phyloP scores from a whole-genome alignment of 768 basidiomycete genomes.

The Rhizopogon vesiculosus region DNA sequence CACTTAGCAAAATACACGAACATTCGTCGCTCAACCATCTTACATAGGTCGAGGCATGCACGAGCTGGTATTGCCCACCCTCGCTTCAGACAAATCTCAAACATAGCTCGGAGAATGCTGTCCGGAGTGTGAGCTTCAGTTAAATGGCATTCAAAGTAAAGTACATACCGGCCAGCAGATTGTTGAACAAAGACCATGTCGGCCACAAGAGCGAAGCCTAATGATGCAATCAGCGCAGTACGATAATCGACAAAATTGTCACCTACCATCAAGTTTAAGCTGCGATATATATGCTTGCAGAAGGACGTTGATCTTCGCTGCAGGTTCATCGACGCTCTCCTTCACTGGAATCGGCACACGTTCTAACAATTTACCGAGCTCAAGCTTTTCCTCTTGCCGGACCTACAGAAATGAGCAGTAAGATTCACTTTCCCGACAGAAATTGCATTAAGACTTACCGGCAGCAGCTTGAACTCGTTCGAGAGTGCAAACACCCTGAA shows the following conservation, averaged over 20 bases:
- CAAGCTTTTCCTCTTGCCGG: conserved; percentile 81
- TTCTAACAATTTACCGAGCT: conserved; percentile 85
- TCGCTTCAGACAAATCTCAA: conserved; percentile 95
- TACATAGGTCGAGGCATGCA: conserved; percentile 88
- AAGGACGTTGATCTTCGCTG: conserved; percentile 95
- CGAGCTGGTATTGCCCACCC: conserved; percentile 97
- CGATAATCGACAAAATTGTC: not conserved
- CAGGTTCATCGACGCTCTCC: conserved; percentile 93
- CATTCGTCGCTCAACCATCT: conserved; percentile 92
- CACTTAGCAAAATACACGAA: conserved; percentile 26
- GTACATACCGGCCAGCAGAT: conserved; percentile 79
- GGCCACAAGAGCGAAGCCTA: conserved; percentile 79
- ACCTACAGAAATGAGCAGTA: conserved; percentile 33
- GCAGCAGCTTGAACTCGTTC: conserved; percentile 92
- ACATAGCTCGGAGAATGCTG: conserved; percentile 91
- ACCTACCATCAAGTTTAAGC: conserved; percentile 80
- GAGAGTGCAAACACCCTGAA: conserved; percentile 95
- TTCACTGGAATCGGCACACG: conserved; percentile 97
- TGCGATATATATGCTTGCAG: conserved; percentile 93
- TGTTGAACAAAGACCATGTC: conserved; percentile 98
- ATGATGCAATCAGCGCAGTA: not conserved
- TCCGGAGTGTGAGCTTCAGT: conserved; percentile 1
- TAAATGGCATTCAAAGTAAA: not conserved
- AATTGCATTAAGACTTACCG: conserved; percentile 37
- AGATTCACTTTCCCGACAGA: not conserved